Conservation (phyloP, 2,329 filamentous ascomycete species). For the Aspergillus vadensis region DNA sequence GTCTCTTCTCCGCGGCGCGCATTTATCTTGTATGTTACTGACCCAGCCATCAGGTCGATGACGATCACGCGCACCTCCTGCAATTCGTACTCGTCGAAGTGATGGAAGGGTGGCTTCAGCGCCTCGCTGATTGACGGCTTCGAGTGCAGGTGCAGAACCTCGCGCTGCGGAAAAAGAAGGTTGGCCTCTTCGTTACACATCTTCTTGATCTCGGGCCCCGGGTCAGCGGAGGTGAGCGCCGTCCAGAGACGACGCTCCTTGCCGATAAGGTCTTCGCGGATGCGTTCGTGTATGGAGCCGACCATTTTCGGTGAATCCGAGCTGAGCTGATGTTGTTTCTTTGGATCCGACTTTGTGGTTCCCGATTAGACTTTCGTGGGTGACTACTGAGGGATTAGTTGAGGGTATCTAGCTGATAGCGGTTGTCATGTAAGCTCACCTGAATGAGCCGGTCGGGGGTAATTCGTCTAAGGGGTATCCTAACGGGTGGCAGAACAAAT, state of each 20-base stretch:
- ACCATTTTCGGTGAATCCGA: constrained; percentile 28
- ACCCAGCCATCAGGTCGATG: constrained; percentile 41
- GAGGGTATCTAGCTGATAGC: background rate
- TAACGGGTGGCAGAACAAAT: too few species aligned
- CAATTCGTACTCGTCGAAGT: constrained; percentile 32
- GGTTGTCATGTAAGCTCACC: too few species aligned
- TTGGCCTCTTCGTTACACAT: constrained; percentile 35
- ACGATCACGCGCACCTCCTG: constrained; percentile 29
- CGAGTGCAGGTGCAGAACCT: constrained; percentile 36
- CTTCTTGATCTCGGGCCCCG: constrained; percentile 36
- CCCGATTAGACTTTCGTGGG: background rate
- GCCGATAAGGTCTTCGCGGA: constrained; percentile 37
- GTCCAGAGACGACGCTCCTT: constrained; percentile 43
- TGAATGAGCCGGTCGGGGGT: too few species aligned
- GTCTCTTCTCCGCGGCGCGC: constrained; percentile 29
- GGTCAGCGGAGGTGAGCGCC: constrained; percentile 40
- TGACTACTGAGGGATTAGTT: too few species aligned
- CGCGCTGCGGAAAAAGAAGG: constrained; percentile 37
- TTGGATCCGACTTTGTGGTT: background rate
- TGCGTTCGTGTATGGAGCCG: constrained; percentile 38
- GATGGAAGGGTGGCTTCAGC: constrained; percentile 37
- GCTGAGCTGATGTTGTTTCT: background rate
- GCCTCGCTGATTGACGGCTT: constrained; percentile 26
- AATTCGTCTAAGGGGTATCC: too few species aligned
- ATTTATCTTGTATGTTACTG: constrained; percentile 36